phyloP scores from a whole-genome alignment of 805 yeast genomes.

The Pichia californica region DNA sequence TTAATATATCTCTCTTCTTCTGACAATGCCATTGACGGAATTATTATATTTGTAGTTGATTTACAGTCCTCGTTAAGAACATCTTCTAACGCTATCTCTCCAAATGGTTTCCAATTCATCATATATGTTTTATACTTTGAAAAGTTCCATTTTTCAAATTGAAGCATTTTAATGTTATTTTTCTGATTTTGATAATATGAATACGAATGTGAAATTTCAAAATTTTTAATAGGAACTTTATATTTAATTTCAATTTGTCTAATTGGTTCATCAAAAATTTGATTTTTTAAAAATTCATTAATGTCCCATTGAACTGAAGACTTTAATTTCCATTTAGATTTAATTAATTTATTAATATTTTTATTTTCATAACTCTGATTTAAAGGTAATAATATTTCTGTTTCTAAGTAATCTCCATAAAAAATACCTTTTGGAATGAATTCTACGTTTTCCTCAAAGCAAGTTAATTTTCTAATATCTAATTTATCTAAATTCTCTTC shows the following conservation, averaged over 20 bases:
- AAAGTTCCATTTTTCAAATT: neutral
- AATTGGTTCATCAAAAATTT: neutral
- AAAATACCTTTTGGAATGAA: no score
- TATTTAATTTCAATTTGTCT: neutral
- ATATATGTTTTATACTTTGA: slow-evolving; percentile 1
- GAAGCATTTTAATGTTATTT: no score
- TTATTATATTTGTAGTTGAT: no score
- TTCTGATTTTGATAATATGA: neutral
- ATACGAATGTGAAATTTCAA: neutral
- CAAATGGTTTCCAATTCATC: slow-evolving; percentile 8
- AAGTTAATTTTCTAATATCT: no score
- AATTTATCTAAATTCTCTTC: no score
- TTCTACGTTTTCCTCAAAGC: no score
- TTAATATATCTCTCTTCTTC: neutral
- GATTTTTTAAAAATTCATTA: no score
- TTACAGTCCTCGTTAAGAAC: neutral
- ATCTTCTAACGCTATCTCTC: neutral
- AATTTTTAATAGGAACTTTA: neutral
- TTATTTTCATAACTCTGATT: no score
- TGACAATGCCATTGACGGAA: neutral
- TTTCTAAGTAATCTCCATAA: no score
- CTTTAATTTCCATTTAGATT: neutral
- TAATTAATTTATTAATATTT: no score
- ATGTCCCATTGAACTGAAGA: no score
- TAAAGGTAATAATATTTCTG: no score